These are phyloP conservation scores for Cucumis sativus DNA, from an alignment of 306 rosid genomes.

Conservation along the genomic window DNA sequence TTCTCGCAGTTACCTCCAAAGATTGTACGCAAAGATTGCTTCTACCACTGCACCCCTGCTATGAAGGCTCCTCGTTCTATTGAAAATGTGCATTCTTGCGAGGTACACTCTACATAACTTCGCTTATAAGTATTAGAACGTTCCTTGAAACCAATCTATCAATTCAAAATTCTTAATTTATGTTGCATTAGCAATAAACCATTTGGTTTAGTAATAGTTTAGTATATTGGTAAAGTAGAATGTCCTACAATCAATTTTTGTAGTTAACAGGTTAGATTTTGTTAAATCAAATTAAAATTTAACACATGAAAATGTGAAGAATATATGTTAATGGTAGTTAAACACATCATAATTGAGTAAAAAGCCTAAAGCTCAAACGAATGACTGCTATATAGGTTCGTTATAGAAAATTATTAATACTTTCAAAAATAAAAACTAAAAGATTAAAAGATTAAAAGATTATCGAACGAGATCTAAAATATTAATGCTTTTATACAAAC, in stretches of 20 bases:
- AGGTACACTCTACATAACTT: not conserved
- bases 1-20: constrained; percentile 64
- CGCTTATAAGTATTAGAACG: not conserved
- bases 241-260: no score
- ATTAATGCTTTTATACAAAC: no score
- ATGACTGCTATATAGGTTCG: no score
- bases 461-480: no score
- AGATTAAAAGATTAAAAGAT: no score
- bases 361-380: not conserved
- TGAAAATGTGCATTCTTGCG: constrained; percentile 62
- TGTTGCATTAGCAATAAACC: no score
- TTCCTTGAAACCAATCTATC: not conserved
- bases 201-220: no score
- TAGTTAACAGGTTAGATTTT: not conserved
- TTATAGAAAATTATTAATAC: no score
- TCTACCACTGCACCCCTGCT: constrained; percentile 60
- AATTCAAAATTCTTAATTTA: no score
- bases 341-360: not conserved
- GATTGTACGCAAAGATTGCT: constrained; percentile 52
- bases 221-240: not conserved
- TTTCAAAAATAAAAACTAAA: no score
- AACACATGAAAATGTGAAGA: no score
- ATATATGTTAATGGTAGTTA: no score
- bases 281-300: not conserved
- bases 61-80: constrained; percentile 42